A percentile compares a stretch with the other conserved stretches of the same genome.
Evolutionary conservation across 225 moss, liverwort and hornwort species (phyloP).

Genomic region (Climacium dendroides): DNA sequence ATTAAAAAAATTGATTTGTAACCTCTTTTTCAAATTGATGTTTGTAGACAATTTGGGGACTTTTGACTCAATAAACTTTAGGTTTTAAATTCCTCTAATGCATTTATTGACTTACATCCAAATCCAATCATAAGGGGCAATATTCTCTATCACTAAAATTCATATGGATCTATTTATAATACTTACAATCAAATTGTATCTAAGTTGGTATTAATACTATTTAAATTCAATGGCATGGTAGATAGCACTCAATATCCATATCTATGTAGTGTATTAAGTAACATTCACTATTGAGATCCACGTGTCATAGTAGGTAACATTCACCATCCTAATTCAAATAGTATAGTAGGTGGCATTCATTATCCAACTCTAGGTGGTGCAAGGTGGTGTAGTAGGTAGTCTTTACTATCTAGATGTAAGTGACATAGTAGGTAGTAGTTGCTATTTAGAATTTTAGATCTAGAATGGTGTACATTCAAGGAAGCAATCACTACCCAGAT

Average conservation of each 20-base stretch:
- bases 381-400: background rate
- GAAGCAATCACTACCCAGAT: background rate
- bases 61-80: too few species aligned
- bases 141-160: background rate
- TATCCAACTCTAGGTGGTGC: fast-evolving
- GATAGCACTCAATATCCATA: background rate
- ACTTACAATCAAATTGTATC: background rate
- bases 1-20: too few species aligned
- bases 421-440: background rate
- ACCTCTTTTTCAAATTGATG: too few species aligned
- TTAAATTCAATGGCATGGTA: background rate
- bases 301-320: fast-evolving
- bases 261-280: background rate
- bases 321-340: too few species aligned
- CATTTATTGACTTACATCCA: too few species aligned
- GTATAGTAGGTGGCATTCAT: too few species aligned
- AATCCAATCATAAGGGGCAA: background rate
- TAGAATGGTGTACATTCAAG: fast-evolving
- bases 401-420: background rate
- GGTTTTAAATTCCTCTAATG: too few species aligned
- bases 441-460: background rate
- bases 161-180: fast-evolving
- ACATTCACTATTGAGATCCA: too few species aligned
- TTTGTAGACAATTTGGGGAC: too few species aligned
- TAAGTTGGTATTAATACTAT: background rate